Evolutionary conservation across 495 filamentous ascomycete genomes (phyloP).

Genomic region (Neurospora sp.): DNA sequence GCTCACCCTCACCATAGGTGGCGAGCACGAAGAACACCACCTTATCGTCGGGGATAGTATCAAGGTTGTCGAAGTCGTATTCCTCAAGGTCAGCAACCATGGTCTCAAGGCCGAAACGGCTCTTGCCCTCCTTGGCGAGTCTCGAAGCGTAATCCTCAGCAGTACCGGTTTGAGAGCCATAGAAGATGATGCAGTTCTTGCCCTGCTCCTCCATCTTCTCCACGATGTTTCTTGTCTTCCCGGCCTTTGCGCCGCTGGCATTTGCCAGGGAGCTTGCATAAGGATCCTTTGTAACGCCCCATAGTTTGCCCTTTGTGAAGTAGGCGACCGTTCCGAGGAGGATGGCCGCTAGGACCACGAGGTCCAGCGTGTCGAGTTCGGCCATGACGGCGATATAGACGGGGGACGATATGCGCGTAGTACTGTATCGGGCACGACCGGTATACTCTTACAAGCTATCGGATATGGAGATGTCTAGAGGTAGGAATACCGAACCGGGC

Average conservation of each 20-base stretch:
- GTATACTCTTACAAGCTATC: background rate
- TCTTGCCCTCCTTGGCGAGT: conserved; percentile 92
- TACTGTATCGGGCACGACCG: background rate
- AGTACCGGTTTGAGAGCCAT: conserved; percentile 95
- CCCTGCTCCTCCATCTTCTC: conserved; percentile 92
- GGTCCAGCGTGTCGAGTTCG: conserved; percentile 90
- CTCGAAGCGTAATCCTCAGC: conserved; percentile 98
- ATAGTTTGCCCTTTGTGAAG: conserved; percentile 92
- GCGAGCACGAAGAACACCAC: conserved; percentile 91
- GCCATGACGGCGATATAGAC: conserved; percentile 52
- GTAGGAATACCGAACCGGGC: background rate
- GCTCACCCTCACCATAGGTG: conserved; percentile 97
- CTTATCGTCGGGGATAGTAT: conserved; percentile 80
- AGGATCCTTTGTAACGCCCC: conserved; percentile 80
- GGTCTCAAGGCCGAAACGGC: conserved; percentile 91
- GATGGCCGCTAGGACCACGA: conserved; percentile 77
- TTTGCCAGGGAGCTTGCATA: conserved; percentile 62
- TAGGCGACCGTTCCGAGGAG: conserved; percentile 85
- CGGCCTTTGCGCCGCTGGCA: conserved; percentile 67
- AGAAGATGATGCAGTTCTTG: conserved; percentile 98
- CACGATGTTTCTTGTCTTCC: conserved; percentile 81
- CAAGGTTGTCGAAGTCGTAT: conserved; percentile 93
- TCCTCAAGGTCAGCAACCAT: conserved; percentile 98
- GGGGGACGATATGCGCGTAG: background rate
- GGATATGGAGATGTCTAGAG: background rate